Evolutionary conservation across 2,329 filamentous ascomycete genomes (phyloP), one percentile per base, ranked within the genome.

Genomic region (Phaeosphaeria sp.): DNA sequence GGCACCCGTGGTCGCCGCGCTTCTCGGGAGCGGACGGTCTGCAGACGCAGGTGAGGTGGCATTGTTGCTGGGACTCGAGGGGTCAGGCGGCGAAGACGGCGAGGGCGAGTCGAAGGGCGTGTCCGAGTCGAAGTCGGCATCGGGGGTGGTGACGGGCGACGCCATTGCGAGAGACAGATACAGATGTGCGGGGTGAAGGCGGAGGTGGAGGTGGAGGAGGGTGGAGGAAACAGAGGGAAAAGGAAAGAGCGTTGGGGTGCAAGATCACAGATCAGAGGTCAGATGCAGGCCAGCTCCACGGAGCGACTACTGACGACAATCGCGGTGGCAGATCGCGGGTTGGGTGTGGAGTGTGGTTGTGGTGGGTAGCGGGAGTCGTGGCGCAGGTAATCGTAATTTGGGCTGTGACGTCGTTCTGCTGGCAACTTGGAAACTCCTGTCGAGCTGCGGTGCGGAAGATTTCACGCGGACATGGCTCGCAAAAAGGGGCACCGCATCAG

Each of bases 11-110:
- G 89, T 86, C 53, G 88, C 87, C 20, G 85, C 77, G 47, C 86
- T 85, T 66, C 87, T 85, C 43, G 88, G 75, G 5, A 87, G 83
- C 56, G 74, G 87, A 78, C 74, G 84, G 6, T 75, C 72, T 18
- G 70, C 59, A 27, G 72, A 65, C 48, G 64, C 52, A 22, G 50
- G 57, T n/a, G 68, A 61, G 25, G 59, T 59, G 43, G 61, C 45
- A 56, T 63, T 60, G 42, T 67, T 55, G 47, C 56, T 55, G 21
- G 63, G 60, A 48, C 68, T 72, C 54, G 67, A 64, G 51, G 67
- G 56, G 45, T 63, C 56, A 20, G 64, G 61, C 55, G 73, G 68
- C 51, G 73, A 71, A 18, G 72, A 70, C 42, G 73, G 74, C 15
- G 71, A 72, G 44, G 68, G 69, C 46, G 63, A 72, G 36, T 66